Percentiles rank a stretch among this genome's conserved stretches.
Evolutionary conservation across 257 asterid genomes (phyloP).

Genomic region (Datura wrightii): DNA sequence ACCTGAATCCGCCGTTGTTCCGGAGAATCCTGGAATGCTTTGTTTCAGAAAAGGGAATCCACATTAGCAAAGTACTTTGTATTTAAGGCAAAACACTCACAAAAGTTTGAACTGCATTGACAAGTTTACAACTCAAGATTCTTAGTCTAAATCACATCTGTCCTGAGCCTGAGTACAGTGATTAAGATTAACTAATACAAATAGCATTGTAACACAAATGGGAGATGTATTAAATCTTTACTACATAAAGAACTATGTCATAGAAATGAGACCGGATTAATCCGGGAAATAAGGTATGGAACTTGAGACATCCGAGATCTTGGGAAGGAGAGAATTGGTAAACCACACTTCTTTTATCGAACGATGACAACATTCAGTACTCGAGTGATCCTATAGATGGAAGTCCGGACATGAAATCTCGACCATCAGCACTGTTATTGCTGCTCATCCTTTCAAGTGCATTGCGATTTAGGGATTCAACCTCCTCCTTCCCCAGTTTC

Average conservation of each 20-base stretch:
- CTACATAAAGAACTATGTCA: slow-evolving; percentile 15
- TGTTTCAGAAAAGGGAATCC: not conserved
- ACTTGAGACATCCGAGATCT: not conserved
- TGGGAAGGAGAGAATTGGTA: not conserved
- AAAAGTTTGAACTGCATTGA: not conserved
- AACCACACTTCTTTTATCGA: not conserved
- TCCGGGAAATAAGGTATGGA: not conserved
- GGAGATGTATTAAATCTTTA: not conserved
- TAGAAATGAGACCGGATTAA: not conserved
- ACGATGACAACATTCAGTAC: slow-evolving; percentile 42
- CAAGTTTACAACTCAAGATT: slow-evolving; percentile 25
- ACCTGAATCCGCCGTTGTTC: too few species aligned
- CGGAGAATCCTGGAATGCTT: not conserved
- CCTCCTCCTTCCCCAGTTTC: slow-evolving; percentile 81
- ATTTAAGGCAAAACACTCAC: not conserved
- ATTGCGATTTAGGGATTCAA: slow-evolving; percentile 53
- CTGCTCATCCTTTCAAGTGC: slow-evolving; percentile 58
- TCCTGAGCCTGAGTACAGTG: slow-evolving; percentile 27
- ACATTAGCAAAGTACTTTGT: too few species aligned
- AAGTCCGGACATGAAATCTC: slow-evolving; percentile 56
- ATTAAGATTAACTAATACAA: slow-evolving; percentile 11
- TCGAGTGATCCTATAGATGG: slow-evolving; percentile 78
- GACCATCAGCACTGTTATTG: slow-evolving; percentile 50
- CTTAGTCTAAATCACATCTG: not conserved
- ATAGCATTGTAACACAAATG: slow-evolving; percentile 7